Base-by-base conservation (phyloP, 2,329 filamentous ascomycete genomes). In the Trichoderma asperellum region DNA sequence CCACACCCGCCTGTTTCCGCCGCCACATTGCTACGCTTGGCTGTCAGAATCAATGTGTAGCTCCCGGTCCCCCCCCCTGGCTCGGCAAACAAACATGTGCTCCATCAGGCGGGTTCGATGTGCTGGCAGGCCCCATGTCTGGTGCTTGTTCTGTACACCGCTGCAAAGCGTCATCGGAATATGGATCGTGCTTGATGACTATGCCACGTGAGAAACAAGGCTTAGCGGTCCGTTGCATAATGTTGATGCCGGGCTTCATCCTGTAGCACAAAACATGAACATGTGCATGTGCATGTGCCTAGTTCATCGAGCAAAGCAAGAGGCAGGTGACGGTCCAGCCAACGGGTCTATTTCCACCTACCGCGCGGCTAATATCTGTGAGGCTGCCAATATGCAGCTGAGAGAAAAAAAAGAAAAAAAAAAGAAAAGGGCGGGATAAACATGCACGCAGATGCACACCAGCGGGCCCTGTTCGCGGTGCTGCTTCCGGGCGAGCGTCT, bases 61-160 rank as follows among this genome's bases (percentile, higher is more conserved):
- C n/a, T 43, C 40, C 16, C 55, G 53, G 27, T 40, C 62, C 63
- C 37, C 53, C 52, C 34, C 18, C 61, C 53, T 55, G 47, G 61
- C 61, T 29, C 55, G 61, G 35, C 61, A 53, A 53, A 55, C n/a
- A 32, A 32, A 32, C 32, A 32, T 32, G 5, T 32, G 24, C 49
- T 53, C 49, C 18, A n/a, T 21, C 49, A 27, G 21, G 24, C 18
- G 62, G 52, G 10, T 43, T 43, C 57, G 64, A 40, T 67, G 64
- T 37, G 64, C 21, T 67, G 64, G 64, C 64, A 56, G 49, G 61
- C 49, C 61, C 61, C 61, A 56, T 64, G 4, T 11, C 4, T 49
- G 47, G 8, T 29, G 27, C 53, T 34, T 55, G n/a, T 32, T 55
- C 21, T 32, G 47, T 34, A 29, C 47, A 49, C 47, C 47, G 47